Evolutionary conservation across 192 early-diverging fungal species (phyloP), one percentile per base, ranked within the genome.

Genomic region (Podila horticola): DNA sequence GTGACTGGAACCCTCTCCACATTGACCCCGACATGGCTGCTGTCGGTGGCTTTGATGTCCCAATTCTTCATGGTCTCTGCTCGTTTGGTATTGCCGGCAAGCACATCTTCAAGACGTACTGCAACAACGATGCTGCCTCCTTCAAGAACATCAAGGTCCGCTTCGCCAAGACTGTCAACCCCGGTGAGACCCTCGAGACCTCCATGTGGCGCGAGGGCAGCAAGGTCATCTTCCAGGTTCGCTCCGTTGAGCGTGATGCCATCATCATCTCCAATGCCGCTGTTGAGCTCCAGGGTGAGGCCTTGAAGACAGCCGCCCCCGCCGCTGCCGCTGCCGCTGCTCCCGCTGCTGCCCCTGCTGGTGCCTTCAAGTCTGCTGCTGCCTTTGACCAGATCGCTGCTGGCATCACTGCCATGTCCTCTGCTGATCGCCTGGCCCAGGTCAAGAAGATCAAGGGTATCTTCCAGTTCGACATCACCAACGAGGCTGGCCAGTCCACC

Each of bases 1-100:
- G 97, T 69, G 98, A 99, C 87, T 93, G 83, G 84, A 99, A 99
- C 85, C 98, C 98, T 72, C 87, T 99, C 70, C 98, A 99, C 82
- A 94, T 99, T 75, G 97, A 99, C 84, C 97, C 98, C 4, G 86
- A 90, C 31, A 97, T 99, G 96, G 91, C 94, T 45, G 88, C 90
- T 49, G 89, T 98, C 64, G 98, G 96, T 64, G 97, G 97, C 22
- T 99, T 98, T 84, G 94, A 98, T 48, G 92, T 93, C 15, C 98
- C 98, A 5, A 99, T 99, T 76, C 87, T 99, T 51, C 98, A 99
- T 79, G 97, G 97, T 36, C 89, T 99, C 71, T 97, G 95, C 88
- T 90, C 94, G 12, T 96, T 95, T 83, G 97, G 96, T 70, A 90
- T 96, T 73, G 93, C 97, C 24, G 93, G 92, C 15, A 97, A 96